Base-by-base conservation (phyloP, 306 rosid species). In the Betula pendula region DNA sequence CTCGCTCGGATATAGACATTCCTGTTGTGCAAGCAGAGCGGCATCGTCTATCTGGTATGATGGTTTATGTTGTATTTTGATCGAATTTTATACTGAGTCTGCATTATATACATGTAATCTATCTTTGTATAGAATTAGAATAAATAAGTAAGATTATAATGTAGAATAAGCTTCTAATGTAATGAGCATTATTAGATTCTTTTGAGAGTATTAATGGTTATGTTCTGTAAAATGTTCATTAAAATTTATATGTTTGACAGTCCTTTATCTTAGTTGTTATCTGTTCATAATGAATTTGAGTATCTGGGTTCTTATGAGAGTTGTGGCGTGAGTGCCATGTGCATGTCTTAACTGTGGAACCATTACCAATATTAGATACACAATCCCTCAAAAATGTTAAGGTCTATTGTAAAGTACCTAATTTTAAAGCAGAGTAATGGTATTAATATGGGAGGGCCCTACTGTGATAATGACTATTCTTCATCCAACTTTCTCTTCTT, bases 1-100 rank as follows among this genome's bases (percentile, higher is more conserved):
- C 98, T 77, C 98, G 96, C 20, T 70, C 91, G 1, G 96, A 95
- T 74, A 76, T 90, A 31, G 98, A 95, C 71, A 87, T 95, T 83
- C 93, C 92, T 19, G 83, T 52, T 35, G 84, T 94, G 68, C 90
- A 88, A 63, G 88, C 96, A 1, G 89, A 92, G 77, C 86, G 97
- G 62, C 84, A 63, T 74, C 96, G 95, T 35, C 96, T 94, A 66
- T 63, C 90, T 69, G 98, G 98, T 90, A 82, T 44, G 38, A 12
- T 67, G 58, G 70, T 65, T n/a, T 77, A 45, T 43, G 27, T 62
- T 31, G 43, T 29, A 19, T 29, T 27, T 14, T 60, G 17, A 60
- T 60, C 29, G 43, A 62, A 62, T 27, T 60, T 42, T 7, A 24
- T 53, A 5, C 0, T 6, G 60, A 53, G 27, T 10, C 24, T 10